Conservation (phyloP, 768 basidiomycete species). For the Nevesoporus exiguus region DNA sequence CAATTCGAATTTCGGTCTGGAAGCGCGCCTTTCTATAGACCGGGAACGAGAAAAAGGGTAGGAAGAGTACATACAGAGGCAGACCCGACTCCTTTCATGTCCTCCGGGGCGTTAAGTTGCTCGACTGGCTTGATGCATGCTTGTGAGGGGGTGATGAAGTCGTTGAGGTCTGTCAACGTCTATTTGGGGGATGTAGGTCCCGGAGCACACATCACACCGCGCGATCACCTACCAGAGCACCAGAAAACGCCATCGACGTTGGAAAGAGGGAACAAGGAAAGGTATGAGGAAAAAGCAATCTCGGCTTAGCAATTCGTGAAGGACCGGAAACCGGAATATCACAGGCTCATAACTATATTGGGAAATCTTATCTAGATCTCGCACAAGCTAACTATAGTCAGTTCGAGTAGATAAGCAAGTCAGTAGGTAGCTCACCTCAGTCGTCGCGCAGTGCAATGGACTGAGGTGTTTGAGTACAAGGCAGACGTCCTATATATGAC, state of each 20-base stretch:
- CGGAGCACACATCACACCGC: not conserved
- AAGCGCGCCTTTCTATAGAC: constrained; percentile 2
- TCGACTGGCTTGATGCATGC: constrained; percentile 96
- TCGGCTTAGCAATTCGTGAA: too few relatives aligned
- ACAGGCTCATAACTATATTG: too few relatives aligned
- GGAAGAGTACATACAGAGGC: constrained; percentile 37
- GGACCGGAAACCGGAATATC: too few relatives aligned
- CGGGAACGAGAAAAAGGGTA: not conserved
- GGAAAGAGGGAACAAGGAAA: not conserved
- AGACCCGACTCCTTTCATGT: constrained; percentile 36
- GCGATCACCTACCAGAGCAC: constrained; percentile 60
- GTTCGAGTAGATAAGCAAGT: too few relatives aligned
- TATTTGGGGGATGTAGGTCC: constrained; percentile 29
- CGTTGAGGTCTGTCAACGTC: constrained; percentile 93
- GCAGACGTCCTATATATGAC: too few relatives aligned
- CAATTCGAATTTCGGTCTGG: constrained; percentile 92
- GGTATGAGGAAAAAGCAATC: too few relatives aligned
- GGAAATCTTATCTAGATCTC: too few relatives aligned
- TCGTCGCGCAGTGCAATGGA: too few relatives aligned
- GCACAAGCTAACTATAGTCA: too few relatives aligned
- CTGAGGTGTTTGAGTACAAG: too few relatives aligned
- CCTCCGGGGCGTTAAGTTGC: constrained; percentile 44
- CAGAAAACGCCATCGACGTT: constrained; percentile 75
- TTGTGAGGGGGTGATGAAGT: constrained; percentile 95
- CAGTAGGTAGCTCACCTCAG: too few relatives aligned